phyloP scores from a whole-genome alignment of 805 yeast genomes.

The Myxozyma monticola region DNA sequence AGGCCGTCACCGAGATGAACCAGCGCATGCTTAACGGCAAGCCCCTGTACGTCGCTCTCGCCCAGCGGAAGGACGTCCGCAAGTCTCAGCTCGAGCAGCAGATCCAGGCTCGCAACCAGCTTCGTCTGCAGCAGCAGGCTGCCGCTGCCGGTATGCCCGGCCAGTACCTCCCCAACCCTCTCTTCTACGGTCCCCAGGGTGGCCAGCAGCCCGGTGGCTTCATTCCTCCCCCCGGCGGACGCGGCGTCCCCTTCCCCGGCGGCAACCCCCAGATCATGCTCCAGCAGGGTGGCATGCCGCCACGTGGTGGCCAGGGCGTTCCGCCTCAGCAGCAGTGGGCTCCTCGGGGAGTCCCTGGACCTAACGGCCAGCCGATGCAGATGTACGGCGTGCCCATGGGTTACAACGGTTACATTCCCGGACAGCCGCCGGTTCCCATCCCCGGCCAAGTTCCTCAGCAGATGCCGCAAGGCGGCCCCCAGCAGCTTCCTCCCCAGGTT shows the following conservation, averaged over 20 bases:
- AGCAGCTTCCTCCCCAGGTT: constrained; percentile 45
- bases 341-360: constrained; percentile 64
- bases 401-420: constrained; percentile 52
- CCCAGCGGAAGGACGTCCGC: constrained; percentile 98
- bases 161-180: constrained; percentile 73
- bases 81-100: constrained; percentile 96
- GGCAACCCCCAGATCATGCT: constrained; percentile 43
- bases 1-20: constrained; percentile 98
- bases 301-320: constrained; percentile 38
- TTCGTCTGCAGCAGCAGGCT: constrained; percentile 96
- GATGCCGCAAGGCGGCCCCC: constrained; percentile 38
- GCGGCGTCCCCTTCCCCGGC: constrained; percentile 50
- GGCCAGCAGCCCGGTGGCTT: constrained; percentile 72
- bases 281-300: constrained; percentile 38
- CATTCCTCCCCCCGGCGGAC: constrained; percentile 78
- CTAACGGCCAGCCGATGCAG: constrained; percentile 82
- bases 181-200: constrained; percentile 61
- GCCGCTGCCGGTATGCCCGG: constrained; percentile 76
- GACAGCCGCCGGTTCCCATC: constrained; percentile 47
- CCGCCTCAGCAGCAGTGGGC: constrained; percentile 44
- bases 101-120: constrained; percentile 95
- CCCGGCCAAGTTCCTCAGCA: constrained; percentile 43
- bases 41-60: constrained; percentile 97
- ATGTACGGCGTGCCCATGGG: constrained; percentile 76
- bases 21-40: constrained; percentile 92